These are phyloP conservation scores for Tetracladium maxilliforme DNA, from an alignment of 2,329 filamentous ascomycete species.

Conservation along the genomic window DNA sequence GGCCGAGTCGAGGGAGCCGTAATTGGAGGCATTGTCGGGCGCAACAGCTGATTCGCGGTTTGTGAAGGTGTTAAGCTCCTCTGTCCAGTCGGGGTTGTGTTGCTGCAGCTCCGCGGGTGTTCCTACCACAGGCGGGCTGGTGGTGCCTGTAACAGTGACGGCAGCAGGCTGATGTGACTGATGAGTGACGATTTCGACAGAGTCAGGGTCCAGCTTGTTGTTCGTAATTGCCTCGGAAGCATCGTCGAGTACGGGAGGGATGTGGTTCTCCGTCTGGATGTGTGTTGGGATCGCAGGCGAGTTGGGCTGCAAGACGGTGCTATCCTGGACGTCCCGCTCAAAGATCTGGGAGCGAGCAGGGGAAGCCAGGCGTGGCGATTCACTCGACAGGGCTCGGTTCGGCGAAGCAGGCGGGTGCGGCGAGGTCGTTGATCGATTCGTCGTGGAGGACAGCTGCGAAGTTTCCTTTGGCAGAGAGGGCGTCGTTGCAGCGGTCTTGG, in stretches of 20 bases:
- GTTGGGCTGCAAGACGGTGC: constrained; percentile 46
- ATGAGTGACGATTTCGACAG: constrained; percentile 87
- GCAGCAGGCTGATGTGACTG: constrained; percentile 68
- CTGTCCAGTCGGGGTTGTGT: constrained; percentile 34
- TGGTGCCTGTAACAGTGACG: constrained; percentile 43
- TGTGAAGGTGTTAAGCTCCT: constrained; percentile 40
- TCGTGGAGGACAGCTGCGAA: constrained; percentile 25
- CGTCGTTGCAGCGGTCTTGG: constrained; percentile 10
- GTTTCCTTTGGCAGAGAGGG: constrained; percentile 18
- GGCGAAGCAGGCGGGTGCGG: constrained; percentile 43
- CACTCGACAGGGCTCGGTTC: constrained; percentile 44
- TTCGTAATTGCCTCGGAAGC: constrained; percentile 89
- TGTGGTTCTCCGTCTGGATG: constrained; percentile 87
- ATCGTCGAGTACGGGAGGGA: constrained; percentile 81
- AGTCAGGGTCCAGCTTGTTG: constrained; percentile 67
- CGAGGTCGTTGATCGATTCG: constrained; percentile 25
- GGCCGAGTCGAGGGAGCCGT: constrained; percentile 60
- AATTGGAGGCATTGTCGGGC: constrained; percentile 55
- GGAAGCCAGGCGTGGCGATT: constrained; percentile 62
- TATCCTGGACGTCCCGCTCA: constrained; percentile 87
- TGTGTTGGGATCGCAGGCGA: constrained; percentile 85
- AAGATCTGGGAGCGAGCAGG: constrained; percentile 76
- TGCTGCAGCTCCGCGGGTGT: constrained; percentile 13
- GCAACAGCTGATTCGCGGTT: constrained; percentile 28
- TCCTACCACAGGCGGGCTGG: constrained; percentile 16